Evolutionary conservation across 2,329 filamentous ascomycete genomes (phyloP).

Genomic region (Talaromyces pinophilus): DNA sequence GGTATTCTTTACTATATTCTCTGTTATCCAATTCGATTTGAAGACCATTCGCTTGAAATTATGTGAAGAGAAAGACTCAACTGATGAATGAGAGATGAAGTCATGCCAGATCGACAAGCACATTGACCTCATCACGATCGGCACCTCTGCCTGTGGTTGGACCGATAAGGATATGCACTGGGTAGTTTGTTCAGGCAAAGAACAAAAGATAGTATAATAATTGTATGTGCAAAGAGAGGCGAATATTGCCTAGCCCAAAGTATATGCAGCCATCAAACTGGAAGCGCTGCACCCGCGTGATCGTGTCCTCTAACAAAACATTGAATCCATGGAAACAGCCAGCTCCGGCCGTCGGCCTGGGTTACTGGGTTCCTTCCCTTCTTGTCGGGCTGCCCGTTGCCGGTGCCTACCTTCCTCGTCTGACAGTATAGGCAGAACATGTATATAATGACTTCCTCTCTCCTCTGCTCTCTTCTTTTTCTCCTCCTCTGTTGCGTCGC

Average conservation of each 20-base stretch:
- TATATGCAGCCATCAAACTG: neutral
- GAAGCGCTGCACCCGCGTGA: slow-evolving; percentile 6
- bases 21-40: slow-evolving; percentile 1
- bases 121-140: neutral
- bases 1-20: neutral
- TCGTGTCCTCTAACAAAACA: no score
- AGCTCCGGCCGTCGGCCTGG: slow-evolving; percentile 8
- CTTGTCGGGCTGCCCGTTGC: neutral
- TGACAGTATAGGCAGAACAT: neutral
- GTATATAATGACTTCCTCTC: neutral
- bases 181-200: neutral
- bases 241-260: neutral
- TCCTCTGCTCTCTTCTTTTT: neutral
- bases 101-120: neutral
- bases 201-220: neutral
- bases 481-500: neutral
- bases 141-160: neutral
- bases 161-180: neutral
- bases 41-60: neutral
- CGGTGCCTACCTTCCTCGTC: neutral
- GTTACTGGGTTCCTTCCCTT: neutral
- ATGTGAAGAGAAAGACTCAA: neutral
- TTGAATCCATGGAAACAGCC: neutral
- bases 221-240: neutral
- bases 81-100: neutral